A percentile compares a stretch with the other conserved stretches of the same genome.
These are phyloP conservation scores for Diatrype stigma DNA, from an alignment of 2,329 filamentous ascomycete genomes.

Conservation along the genomic window DNA sequence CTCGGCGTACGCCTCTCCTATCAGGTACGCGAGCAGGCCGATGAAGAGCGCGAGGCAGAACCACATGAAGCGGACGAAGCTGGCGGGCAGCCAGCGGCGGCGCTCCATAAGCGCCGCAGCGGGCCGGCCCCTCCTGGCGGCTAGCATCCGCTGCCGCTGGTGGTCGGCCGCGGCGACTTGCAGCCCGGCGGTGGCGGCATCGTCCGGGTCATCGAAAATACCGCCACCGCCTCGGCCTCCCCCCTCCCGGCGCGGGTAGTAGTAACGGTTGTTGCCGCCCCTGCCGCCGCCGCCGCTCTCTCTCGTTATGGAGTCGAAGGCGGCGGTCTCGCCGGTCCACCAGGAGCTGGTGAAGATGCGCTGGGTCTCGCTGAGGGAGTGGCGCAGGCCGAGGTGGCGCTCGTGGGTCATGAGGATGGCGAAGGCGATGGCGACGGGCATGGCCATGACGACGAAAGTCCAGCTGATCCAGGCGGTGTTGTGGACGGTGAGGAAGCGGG, in stretches of 20 bases:
- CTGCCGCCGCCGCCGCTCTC: too few species aligned
- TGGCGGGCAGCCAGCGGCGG: conserved; percentile 57
- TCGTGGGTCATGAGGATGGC: conserved; percentile 60
- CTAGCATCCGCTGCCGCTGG: neutral
- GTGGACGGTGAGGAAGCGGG: conserved; percentile 52
- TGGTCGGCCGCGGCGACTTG: conserved; percentile 17
- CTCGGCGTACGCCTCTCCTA: conserved; percentile 66
- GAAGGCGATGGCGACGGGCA: conserved; percentile 64
- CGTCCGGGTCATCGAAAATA: conserved; percentile 34
- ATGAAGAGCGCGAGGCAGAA: conserved; percentile 62
- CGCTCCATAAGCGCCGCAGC: conserved; percentile 37
- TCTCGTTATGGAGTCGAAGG: conserved; percentile 8
- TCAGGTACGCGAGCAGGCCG: conserved; percentile 60
- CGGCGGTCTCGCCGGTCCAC: conserved; percentile 56
- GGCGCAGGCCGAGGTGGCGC: conserved; percentile 57
- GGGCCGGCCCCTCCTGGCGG: conserved; percentile 11
- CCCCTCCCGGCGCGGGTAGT: too few species aligned
- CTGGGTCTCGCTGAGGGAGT: conserved; percentile 61
- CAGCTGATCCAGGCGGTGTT: conserved; percentile 67
- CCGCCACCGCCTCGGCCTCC: too few species aligned
- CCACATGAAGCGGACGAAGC: conserved; percentile 66
- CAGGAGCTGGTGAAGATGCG: conserved; percentile 63
- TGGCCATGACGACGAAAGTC: conserved; percentile 67
- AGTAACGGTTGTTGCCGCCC: too few species aligned
- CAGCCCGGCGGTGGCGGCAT: conserved; percentile 17